Evolutionary conservation across 225 moss, liverwort and hornwort species (phyloP), one percentile per base, ranked within the genome.

Genomic region (Takakia lepidozioides): DNA sequence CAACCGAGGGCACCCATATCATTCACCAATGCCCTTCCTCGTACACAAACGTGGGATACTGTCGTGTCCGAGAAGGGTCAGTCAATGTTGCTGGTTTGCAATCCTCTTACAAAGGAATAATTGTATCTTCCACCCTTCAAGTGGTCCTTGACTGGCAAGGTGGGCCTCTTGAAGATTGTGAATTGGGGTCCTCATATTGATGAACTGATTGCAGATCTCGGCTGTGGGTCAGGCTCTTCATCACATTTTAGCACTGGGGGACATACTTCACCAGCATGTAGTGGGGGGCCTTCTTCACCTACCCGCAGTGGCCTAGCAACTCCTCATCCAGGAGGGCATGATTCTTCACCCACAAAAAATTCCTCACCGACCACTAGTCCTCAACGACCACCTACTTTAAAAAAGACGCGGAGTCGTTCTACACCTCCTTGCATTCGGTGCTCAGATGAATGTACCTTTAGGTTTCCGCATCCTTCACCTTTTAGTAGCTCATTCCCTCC

Each of bases 81-180:
- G 18, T 52, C 52, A 17, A 52, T 38, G 24, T 16, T 52, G 52
- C 38, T 24, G 9, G 52, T 52, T n/a, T 37, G 37, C 25, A 52
- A 52, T 18, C 37, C 52, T 25, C 26, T 52, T 22, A 52, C 52
- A 2, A 52, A 52, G 26, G 52, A 52, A 17, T 52, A 52, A 15
- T 9, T 38, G n/a, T 38, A 52, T 25, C 16, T 38, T 22, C 37
- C 37, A 14, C 52, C 52, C 37, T 52, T 52, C 52, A 37, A 13
- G 21, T 38, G 37, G 36, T 23, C 21, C 10, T 24, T 52, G 8
- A 16, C 37, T 7, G 16, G 32, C 5, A 37, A 38, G 22, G n/a
- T 19, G 22, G 52, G 38, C 8, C 15, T 52, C 10, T 25, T 52
- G 37, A 14, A 38, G 7, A 52, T 52, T 23, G 38, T 52, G 8